phyloP scores from a whole-genome alignment of 371 early-diverging fungal species.

The Mortierella sp. region DNA sequence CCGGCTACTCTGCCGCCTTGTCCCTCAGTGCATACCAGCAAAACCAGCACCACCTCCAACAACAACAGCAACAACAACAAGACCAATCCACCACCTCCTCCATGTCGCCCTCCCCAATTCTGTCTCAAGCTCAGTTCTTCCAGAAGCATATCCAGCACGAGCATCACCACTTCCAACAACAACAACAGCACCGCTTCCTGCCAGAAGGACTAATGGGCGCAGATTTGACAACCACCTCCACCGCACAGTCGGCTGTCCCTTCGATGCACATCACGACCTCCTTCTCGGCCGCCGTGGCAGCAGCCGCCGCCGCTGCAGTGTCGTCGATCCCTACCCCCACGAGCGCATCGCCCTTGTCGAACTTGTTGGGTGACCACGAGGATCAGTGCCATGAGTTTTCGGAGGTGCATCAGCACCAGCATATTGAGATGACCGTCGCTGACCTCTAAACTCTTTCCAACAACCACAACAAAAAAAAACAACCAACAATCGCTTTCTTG shows the following conservation, averaged over 20 bases:
- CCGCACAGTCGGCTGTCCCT: constrained; percentile 30
- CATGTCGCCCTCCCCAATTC: constrained; percentile 17
- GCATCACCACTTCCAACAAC: constrained; percentile 35
- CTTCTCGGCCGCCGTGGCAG: constrained; percentile 1
- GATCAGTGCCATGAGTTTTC: not conserved
- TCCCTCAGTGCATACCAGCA: constrained; percentile 32
- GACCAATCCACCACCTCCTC: not conserved
- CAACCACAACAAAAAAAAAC: not conserved
- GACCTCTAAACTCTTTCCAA: not conserved
- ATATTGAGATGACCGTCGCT: not conserved
- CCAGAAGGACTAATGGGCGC: constrained; percentile 27
- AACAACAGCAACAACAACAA: constrained; percentile 20
- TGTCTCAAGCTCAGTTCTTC: constrained; percentile 40
- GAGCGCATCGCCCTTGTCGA: constrained; percentile 9
- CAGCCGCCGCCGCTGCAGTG: not conserved
- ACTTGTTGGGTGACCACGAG: constrained; percentile 25
- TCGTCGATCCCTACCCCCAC: constrained; percentile 31
- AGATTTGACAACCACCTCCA: constrained; percentile 15
- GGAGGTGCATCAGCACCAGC: not conserved
- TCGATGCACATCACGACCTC: constrained; percentile 29
- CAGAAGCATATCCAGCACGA: constrained; percentile 51
- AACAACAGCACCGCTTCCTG: constrained; percentile 40
- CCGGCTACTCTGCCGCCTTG: constrained; percentile 34
- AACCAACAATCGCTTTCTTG: not conserved
- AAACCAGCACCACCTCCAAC: constrained; percentile 18